Percentiles rank a stretch among this genome's conserved stretches.
phyloP scores from a whole-genome alignment of 2,329 filamentous ascomycete species.

The Sarocladium strictum region DNA sequence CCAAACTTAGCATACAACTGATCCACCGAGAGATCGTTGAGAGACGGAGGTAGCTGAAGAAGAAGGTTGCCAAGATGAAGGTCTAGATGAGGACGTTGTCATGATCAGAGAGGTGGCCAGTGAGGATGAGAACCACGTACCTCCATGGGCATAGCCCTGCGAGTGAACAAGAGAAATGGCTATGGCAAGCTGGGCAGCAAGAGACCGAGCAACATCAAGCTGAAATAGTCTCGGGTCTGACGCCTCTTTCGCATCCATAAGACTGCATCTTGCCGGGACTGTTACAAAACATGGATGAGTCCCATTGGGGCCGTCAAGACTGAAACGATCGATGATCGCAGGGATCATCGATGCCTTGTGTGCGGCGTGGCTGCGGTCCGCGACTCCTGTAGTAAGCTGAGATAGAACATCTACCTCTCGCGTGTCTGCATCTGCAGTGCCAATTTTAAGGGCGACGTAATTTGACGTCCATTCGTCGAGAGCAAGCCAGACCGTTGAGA shows the following conservation, averaged over 20 bases:
- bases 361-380: background rate
- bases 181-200: constrained; percentile 21
- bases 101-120: background rate
- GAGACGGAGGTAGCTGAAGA: constrained; percentile 16
- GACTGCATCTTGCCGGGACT: constrained; percentile 19
- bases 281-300: constrained; percentile 22
- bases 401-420: constrained; percentile 19
- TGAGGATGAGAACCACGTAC: constrained; percentile 12
- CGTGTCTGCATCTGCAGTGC: constrained; percentile 18
- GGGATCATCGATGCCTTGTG: constrained; percentile 11
- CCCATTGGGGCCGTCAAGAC: constrained; percentile 22
- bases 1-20: constrained; percentile 20
- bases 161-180: constrained; percentile 24
- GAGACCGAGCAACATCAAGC: constrained; percentile 20
- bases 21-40: constrained; percentile 17
- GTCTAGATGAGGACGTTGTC: constrained; percentile 15
- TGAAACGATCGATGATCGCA: constrained; percentile 18
- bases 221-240: constrained; percentile 16
- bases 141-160: constrained; percentile 25
- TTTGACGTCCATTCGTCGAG: constrained; percentile 14
- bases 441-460: constrained; percentile 27
- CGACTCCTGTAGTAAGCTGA: background rate
- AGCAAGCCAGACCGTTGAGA: constrained; percentile 29
- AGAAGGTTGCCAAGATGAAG: constrained; percentile 29
- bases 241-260: constrained; percentile 15